These are phyloP conservation scores for Phytophthora brassicae DNA, from an alignment of 352 stramenopile genomes.

Conservation along the genomic window DNA sequence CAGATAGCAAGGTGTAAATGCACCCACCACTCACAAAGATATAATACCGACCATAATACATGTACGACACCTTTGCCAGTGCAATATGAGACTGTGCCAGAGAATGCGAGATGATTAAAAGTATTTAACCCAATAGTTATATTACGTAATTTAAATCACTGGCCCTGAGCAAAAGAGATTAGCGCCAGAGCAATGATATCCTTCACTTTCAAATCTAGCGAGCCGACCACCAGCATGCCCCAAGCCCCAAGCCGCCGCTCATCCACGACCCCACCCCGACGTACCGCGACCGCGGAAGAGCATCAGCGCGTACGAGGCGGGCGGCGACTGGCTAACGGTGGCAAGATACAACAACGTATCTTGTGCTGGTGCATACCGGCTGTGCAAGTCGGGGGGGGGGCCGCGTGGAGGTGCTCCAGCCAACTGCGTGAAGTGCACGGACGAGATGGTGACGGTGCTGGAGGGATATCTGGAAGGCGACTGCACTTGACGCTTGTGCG, in stretches of 20 bases:
- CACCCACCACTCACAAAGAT: too few relatives aligned
- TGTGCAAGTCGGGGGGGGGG: conserved; percentile 1
- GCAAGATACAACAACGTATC: conserved; percentile 7
- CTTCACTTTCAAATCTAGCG: neutral
- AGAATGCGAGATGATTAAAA: too few relatives aligned
- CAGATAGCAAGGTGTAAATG: too few relatives aligned
- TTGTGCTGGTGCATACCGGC: neutral
- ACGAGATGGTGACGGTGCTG: conserved; percentile 5
- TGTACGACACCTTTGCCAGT: neutral
- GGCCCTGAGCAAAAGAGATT: neutral
- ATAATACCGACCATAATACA: too few relatives aligned
- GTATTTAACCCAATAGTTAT: too few relatives aligned
- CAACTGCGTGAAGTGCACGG: conserved; percentile 8
- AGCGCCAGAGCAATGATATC: neutral
- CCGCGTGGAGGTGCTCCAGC: too few relatives aligned
- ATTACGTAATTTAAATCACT: neutral
- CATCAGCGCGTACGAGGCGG: conserved; percentile 2
- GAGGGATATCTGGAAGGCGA: neutral
- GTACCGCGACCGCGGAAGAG: conserved; percentile 3
- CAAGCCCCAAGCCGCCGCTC: neutral
- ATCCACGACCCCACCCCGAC: neutral
- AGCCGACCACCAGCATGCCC: neutral
- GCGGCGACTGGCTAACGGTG: conserved; percentile 5
- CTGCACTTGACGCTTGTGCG: conserved; percentile 4
- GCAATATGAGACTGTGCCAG: too few relatives aligned